A percentile compares a stretch with the other conserved stretches of the same genome.
Conservation (phyloP, 257 asterid species). For the Buddleja alternifolia region DNA sequence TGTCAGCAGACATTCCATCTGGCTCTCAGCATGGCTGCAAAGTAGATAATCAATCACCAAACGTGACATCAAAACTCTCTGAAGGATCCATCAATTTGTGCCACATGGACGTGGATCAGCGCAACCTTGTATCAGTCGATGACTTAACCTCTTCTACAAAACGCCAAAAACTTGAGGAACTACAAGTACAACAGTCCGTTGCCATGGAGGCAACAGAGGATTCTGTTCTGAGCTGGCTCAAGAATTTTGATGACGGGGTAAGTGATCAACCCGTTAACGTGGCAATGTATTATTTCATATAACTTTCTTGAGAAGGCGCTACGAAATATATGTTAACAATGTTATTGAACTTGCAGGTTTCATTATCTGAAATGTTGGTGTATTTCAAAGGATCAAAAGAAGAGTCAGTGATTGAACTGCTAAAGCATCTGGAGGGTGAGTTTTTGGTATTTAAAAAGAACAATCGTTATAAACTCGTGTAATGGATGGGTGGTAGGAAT, state of each 20-base stretch:
- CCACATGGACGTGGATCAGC: constrained; percentile 22
- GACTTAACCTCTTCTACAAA: constrained; percentile 42
- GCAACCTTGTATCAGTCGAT: constrained; percentile 26
- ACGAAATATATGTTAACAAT: background rate
- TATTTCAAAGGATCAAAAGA: constrained; percentile 72
- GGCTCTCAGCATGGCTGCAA: constrained; percentile 32
- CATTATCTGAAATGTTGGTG: constrained; percentile 53
- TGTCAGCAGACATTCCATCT: constrained; percentile 38
- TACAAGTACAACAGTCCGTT: constrained; percentile 32
- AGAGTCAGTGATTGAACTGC: constrained; percentile 52
- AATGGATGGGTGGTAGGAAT: constrained; percentile 26
- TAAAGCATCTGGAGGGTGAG: constrained; percentile 69
- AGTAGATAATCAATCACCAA: constrained; percentile 32
- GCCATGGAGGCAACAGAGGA: constrained; percentile 51
- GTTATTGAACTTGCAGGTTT: constrained; percentile 51
- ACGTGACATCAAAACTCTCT: constrained; percentile 33
- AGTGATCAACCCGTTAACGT: constrained; percentile 29
- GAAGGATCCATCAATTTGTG: constrained; percentile 22
- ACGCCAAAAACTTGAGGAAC: constrained; percentile 59
- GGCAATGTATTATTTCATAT: background rate
- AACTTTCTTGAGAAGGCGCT: constrained; percentile 8
- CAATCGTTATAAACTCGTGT: constrained; percentile 61
- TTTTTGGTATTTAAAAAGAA: constrained; percentile 68
- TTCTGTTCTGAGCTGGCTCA: constrained; percentile 60
- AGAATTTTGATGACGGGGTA: constrained; percentile 72